Percentiles rank a stretch among this genome's conserved stretches.
Evolutionary conservation across 2,329 filamentous ascomycete genomes (phyloP).

Genomic region (Oidium heveae): DNA sequence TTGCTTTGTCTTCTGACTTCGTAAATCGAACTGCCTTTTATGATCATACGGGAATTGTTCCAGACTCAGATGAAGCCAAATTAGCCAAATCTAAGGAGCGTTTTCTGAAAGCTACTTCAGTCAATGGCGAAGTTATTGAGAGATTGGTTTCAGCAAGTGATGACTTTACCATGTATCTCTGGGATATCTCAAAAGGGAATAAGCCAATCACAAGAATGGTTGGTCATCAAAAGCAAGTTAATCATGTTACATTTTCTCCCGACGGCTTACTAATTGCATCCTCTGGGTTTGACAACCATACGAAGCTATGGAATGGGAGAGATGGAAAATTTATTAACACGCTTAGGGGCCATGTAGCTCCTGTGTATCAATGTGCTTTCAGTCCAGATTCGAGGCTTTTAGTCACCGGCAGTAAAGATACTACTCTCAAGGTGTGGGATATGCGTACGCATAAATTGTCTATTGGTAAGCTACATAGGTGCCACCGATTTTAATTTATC

Average conservation of each 20-base stretch:
- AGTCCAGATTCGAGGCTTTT: constrained; percentile 76
- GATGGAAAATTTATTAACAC: constrained; percentile 64
- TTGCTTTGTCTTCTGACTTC: constrained; percentile 82
- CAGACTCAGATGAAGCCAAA: constrained; percentile 43
- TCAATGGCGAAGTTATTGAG: constrained; percentile 56
- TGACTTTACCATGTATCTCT: constrained; percentile 90
- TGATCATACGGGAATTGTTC: constrained; percentile 54
- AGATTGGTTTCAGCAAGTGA: constrained; percentile 75
- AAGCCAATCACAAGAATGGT: constrained; percentile 73
- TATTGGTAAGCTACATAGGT: constrained; percentile 12
- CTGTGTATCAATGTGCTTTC: constrained; percentile 83
- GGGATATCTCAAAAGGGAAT: constrained; percentile 54
- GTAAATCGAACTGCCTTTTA: constrained; percentile 66
- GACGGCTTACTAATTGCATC: constrained; percentile 74
- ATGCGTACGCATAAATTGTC: constrained; percentile 62
- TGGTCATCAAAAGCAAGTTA: constrained; percentile 94
- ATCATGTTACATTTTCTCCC: constrained; percentile 83
- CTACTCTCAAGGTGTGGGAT: constrained; percentile 78
- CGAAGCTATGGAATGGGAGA: constrained; percentile 68
- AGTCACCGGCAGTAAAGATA: constrained; percentile 67
- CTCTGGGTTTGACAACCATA: constrained; percentile 79
- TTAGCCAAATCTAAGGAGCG: constrained; percentile 50
- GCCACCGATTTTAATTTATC: too few species aligned
- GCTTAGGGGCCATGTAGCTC: constrained; percentile 66
- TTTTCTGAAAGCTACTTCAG: constrained; percentile 62